A percentile compares a stretch with the other conserved stretches of the same genome.
Conservation (phyloP, 192 early-diverging fungal species). For the Backusella liffmaniae region DNA sequence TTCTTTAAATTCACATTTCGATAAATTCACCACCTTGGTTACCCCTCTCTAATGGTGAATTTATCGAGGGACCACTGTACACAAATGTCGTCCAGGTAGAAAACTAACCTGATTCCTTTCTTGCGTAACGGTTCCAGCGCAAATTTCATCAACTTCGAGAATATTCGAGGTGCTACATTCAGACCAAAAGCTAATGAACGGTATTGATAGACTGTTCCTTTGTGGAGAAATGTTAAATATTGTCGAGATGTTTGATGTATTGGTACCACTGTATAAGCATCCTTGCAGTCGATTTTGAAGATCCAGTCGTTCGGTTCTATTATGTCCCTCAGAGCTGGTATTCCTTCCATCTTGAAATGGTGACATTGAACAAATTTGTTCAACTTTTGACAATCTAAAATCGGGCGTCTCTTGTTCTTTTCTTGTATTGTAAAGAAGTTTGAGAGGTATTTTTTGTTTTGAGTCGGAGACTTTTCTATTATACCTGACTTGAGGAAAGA, state of each 20-base stretch:
- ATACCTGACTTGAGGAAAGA: slow-evolving; percentile 3
- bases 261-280: slow-evolving; percentile 27
- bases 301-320: slow-evolving; percentile 22
- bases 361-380: slow-evolving; percentile 22
- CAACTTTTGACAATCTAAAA: slow-evolving; percentile 12
- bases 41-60: too few species aligned
- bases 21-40: too few species aligned
- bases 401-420: slow-evolving; percentile 8
- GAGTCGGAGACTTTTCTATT: background rate
- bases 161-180: slow-evolving; percentile 19
- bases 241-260: slow-evolving; percentile 3
- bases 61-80: too few species aligned
- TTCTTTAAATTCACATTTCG: too few species aligned
- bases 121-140: slow-evolving; percentile 12
- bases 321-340: slow-evolving; percentile 20
- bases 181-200: slow-evolving; percentile 18
- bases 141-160: slow-evolving; percentile 19
- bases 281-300: slow-evolving; percentile 24
- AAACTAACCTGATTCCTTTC: slow-evolving; percentile 16
- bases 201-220: slow-evolving; percentile 14
- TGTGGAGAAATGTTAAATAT: slow-evolving; percentile 13
- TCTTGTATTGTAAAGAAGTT: slow-evolving; percentile 16
- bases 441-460: slow-evolving; percentile 7
- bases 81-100: slow-evolving; percentile 25
- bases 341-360: slow-evolving; percentile 36